These are phyloP conservation scores for Jatropha multifida DNA, from an alignment of 441 rosid species.

Conservation along the genomic window DNA sequence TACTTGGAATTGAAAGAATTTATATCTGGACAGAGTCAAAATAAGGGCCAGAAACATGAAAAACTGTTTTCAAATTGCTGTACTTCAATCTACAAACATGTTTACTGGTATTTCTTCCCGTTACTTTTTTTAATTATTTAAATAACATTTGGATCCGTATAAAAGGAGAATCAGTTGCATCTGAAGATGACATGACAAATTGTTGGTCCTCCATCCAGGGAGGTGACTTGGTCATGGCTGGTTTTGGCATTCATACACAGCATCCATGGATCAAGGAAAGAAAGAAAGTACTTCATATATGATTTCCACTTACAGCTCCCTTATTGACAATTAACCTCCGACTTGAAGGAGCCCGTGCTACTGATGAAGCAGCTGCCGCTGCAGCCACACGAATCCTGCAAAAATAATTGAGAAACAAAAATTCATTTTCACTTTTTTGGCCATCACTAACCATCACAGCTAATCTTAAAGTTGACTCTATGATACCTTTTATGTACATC, in stretches of 20 bases:
- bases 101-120: not conserved
- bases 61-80: not conserved
- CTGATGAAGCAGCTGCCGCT: slow-evolving; percentile 95
- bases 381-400: slow-evolving; percentile 98
- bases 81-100: not conserved
- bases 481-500: slow-evolving; percentile 90
- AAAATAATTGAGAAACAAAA: slow-evolving; percentile 12
- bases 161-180: not conserved
- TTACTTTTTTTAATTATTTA: not conserved
- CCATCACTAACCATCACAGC: not conserved
- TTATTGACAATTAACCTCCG: slow-evolving; percentile 66
- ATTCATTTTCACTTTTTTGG: not conserved
- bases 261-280: not conserved
- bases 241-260: not conserved
- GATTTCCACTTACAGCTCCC: slow-evolving; percentile 58
- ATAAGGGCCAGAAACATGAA: not conserved
- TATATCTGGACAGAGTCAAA: no score
- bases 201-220: slow-evolving; percentile 3
- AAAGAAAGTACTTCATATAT: not conserved
- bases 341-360: slow-evolving; percentile 88
- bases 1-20: not conserved
- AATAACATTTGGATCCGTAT: not conserved
- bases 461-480: not conserved
- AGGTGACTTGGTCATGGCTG: not conserved
- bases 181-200: not conserved